Percentiles rank a stretch among this genome's conserved stretches.
Evolutionary conservation across 352 stramenopile genomes (phyloP).

Genomic region (Phytophthora boehmeriae): DNA sequence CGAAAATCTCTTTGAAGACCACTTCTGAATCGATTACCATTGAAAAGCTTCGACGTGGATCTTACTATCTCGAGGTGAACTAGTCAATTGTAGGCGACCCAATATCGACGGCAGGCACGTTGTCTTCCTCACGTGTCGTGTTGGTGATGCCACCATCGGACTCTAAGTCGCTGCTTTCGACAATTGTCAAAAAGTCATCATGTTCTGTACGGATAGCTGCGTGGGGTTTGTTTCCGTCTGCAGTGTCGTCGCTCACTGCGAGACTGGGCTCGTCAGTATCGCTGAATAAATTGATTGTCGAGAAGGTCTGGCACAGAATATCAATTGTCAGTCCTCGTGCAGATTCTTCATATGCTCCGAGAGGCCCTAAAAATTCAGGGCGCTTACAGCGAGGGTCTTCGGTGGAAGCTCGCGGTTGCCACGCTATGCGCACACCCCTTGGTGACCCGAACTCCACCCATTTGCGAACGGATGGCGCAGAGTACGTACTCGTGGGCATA

Average conservation of each 20-base stretch:
- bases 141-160: not conserved
- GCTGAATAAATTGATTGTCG: conserved; percentile 4
- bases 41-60: no score
- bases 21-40: not conserved
- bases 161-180: no score
- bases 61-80: no score
- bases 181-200: not conserved
- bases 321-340: conserved; percentile 23
- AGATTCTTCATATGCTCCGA: conserved; percentile 29
- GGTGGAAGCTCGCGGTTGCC: conserved; percentile 7
- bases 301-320: conserved; percentile 29
- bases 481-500: conserved; percentile 53
- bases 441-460: conserved; percentile 64
- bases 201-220: not conserved
- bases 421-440: conserved; percentile 32
- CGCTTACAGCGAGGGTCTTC: not conserved
- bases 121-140: conserved; percentile 2
- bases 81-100: no score
- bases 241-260: not conserved
- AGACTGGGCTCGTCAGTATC: not conserved
- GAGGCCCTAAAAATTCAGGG: conserved; percentile 33
- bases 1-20: no score
- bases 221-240: not conserved
- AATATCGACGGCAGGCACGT: not conserved
- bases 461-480: conserved; percentile 63